Conservation (phyloP, 1,284 basidiomycete species). For the Tilletiopsis washingtonensis region DNA sequence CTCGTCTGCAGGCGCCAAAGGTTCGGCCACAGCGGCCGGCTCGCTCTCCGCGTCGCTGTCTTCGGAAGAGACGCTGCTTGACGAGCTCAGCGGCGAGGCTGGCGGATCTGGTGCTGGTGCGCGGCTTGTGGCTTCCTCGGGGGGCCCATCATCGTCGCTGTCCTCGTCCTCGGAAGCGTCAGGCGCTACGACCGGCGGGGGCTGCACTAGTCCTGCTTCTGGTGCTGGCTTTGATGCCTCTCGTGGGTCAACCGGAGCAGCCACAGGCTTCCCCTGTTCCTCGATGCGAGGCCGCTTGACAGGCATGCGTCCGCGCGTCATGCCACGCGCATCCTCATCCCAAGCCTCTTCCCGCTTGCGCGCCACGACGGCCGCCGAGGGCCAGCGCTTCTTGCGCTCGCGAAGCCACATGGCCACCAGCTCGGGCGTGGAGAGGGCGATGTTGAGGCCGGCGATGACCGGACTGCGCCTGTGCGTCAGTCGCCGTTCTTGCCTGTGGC, state of each 20-base stretch:
- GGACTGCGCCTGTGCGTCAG: constrained; percentile 1
- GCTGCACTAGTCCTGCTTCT: no score
- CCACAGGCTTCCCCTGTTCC: no score
- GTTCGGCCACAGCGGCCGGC: constrained; percentile 6
- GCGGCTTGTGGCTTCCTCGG: background rate
- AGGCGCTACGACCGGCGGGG: no score
- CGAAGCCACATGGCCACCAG: constrained; percentile 42
- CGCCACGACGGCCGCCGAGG: constrained; percentile 25
- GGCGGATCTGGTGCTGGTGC: no score
- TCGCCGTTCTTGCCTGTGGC: background rate
- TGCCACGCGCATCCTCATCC: background rate
- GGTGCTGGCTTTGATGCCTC: no score
- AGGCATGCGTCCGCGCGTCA: no score
- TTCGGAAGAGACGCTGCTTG: no score
- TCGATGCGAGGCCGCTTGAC: no score
- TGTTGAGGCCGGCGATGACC: constrained; percentile 42
- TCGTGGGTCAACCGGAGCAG: no score
- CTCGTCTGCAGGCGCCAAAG: constrained; percentile 10
- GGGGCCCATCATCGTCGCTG: background rate
- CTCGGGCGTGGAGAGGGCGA: constrained; percentile 38
- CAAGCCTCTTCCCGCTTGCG: constrained; percentile 24
- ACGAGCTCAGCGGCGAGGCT: no score
- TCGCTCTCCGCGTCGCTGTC: background rate
- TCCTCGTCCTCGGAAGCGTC: no score
- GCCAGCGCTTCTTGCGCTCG: constrained; percentile 44